Evolutionary conservation across 176 grass and related monocot species (phyloP), one percentile per base, ranked within the genome.

Genomic region (Puya raimondii): DNA sequence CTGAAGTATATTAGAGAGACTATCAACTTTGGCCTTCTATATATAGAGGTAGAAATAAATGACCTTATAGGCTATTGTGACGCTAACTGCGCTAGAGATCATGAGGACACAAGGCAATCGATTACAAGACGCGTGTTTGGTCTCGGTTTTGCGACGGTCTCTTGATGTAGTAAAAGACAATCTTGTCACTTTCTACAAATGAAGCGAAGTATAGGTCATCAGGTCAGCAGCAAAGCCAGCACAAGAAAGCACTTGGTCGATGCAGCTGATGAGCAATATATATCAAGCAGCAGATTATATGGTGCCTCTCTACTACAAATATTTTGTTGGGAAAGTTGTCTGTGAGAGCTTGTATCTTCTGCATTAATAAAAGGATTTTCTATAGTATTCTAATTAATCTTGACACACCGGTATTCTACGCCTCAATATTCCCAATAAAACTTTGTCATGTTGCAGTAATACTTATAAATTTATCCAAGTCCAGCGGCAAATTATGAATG

Each of bases 1-100:
- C 33, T 77, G 17, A 65, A 11, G 52, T 66, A 76, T 66, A 63
- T 76, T 13, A 76, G 67, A 49, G 15, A n/a, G 17, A 76, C 73
- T 6, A 20, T 66, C 16, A 18, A 16, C 25, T 67, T 53, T n/a
- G 50, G 65, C 15, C 0, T 69, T 14, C 23, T 61, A 20, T 68
- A 78, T 56, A 51, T 22, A 15, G 69, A 56, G 59, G 13, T 10
- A 13, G 13, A 59, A 68, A 15, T 48, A 20, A 50, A 10, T 21
- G 15, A 51, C 4, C 9, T 65, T 50, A 29, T 4, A 51, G 29
- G 69, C 14, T 73, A 67, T 8, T 73, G n/a, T 23, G 67, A 69
- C 50, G 64, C 9, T 50, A 2, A 80, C 21, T 66, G 66, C 66
- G 47, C 33, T 3, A 1, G 42, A 50, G 69, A 80, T 5, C 47